Percentiles rank a stretch among this genome's conserved stretches.
phyloP scores from a whole-genome alignment of 192 early-diverging fungal species.

The Coemansia sp. region DNA sequence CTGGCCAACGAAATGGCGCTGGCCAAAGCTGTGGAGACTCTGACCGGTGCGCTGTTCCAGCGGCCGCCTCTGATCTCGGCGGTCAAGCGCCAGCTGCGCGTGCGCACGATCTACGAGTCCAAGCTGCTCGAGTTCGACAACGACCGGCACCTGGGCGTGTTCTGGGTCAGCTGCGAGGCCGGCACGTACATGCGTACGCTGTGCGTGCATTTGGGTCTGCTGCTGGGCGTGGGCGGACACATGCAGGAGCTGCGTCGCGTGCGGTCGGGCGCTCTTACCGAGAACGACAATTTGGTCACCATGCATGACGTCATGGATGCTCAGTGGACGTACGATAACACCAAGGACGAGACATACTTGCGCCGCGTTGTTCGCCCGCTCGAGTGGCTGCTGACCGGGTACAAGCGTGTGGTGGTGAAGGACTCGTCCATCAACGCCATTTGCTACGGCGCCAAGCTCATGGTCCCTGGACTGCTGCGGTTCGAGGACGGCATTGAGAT shows the following conservation, averaged over 20 bases:
- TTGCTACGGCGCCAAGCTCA: conserved; percentile 99
- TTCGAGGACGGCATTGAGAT: conserved; percentile 95
- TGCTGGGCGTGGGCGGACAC: conserved; percentile 95
- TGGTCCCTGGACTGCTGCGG: conserved; percentile 96
- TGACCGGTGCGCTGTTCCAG: conserved; percentile 99
- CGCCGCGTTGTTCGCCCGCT: conserved; percentile 91
- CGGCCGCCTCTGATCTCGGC: conserved; percentile 98
- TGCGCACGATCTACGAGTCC: conserved; percentile 95
- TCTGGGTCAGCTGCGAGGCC: conserved; percentile 98
- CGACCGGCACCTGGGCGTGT: conserved; percentile 91
- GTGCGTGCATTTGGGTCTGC: conserved; percentile 95
- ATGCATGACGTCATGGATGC: conserved; percentile 99
- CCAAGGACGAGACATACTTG: conserved; percentile 96
- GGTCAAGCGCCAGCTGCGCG: conserved; percentile 98
- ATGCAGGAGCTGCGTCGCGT: conserved; percentile 99
- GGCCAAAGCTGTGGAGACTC: conserved; percentile 83
- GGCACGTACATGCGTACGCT: conserved; percentile 99
- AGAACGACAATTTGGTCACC: conserved; percentile 93
- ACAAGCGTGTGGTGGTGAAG: conserved; percentile 99
- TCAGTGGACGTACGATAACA: conserved; percentile 98
- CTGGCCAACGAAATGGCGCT: conserved; percentile 89
- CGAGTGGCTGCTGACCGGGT: conserved; percentile 88
- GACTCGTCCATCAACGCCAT: conserved; percentile 98
- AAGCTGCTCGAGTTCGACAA: conserved; percentile 98
- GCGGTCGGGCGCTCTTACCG: conserved; percentile 85